These are phyloP conservation scores for Hygrophorus pudorinus DNA, from an alignment of 768 basidiomycete genomes.

Conservation along the genomic window DNA sequence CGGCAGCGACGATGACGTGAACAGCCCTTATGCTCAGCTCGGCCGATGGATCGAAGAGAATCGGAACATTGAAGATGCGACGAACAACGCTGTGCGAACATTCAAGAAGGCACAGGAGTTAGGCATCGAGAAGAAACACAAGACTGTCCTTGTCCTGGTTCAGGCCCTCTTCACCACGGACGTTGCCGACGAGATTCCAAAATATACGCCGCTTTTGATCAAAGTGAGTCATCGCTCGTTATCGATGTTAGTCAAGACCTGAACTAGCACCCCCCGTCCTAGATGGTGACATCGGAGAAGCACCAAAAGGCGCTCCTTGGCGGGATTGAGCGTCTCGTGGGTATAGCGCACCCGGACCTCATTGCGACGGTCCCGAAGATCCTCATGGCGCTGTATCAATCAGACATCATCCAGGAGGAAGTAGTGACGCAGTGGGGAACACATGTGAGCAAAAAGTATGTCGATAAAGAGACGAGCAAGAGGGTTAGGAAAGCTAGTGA, in stretches of 20 bases:
- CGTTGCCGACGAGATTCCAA: slow-evolving; percentile 51
- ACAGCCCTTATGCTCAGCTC: slow-evolving; percentile 79
- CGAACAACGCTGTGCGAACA: slow-evolving; percentile 52
- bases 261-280: slow-evolving; percentile 8
- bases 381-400: slow-evolving; percentile 90
- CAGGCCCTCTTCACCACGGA: slow-evolving; percentile 77
- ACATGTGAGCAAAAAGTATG: slow-evolving; percentile 93
- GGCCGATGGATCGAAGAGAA: slow-evolving; percentile 82
- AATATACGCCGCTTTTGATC: slow-evolving; percentile 58
- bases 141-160: slow-evolving; percentile 71
- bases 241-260: neutral
- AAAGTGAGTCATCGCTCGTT: slow-evolving; percentile 43
- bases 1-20: slow-evolving; percentile 77
- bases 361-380: slow-evolving; percentile 68
- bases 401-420: slow-evolving; percentile 87
- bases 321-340: slow-evolving; percentile 82
- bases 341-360: slow-evolving; percentile 63
- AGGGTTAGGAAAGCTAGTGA: slow-evolving; percentile 92
- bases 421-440: slow-evolving; percentile 89
- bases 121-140: slow-evolving; percentile 93
- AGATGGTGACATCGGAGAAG: slow-evolving; percentile 90
- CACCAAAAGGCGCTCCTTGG: slow-evolving; percentile 93
- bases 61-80: slow-evolving; percentile 35
- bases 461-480: slow-evolving; percentile 91
- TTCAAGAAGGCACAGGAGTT: slow-evolving; percentile 86